A percentile compares a stretch with the other conserved stretches of the same genome.
These are phyloP conservation scores for Neospora caninum DNA, from an alignment of 169 alveolate genomes.

Conservation along the genomic window DNA sequence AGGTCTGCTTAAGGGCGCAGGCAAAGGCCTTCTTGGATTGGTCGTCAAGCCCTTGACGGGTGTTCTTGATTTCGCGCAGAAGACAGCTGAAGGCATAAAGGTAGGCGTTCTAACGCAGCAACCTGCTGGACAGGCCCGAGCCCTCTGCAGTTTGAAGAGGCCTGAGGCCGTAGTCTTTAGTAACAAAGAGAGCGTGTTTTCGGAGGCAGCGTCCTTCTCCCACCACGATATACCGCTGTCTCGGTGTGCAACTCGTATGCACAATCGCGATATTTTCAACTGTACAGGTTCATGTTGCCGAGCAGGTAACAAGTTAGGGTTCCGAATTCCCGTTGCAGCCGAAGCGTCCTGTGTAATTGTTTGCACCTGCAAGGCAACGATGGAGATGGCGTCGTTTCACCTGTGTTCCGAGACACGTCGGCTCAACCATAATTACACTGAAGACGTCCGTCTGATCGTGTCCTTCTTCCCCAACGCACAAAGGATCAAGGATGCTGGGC, in stretches of 20 bases:
- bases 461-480: too few species aligned
- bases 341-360: too few species aligned
- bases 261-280: too few species aligned
- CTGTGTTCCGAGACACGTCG: neutral
- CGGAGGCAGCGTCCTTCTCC: too few species aligned
- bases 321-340: too few species aligned
- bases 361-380: neutral
- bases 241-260: too few species aligned
- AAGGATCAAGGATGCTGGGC: too few species aligned
- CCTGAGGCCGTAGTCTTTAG: neutral
- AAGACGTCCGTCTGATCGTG: neutral
- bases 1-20: slow-evolving; percentile 75
- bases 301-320: too few species aligned
- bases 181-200: neutral
- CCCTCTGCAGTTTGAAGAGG: neutral
- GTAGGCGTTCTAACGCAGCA: neutral
- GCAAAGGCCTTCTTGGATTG: slow-evolving; percentile 77
- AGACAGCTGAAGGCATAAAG: slow-evolving; percentile 79
- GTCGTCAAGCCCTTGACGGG: slow-evolving; percentile 80
- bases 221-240: too few species aligned
- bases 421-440: neutral
- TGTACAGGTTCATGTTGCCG: too few species aligned
- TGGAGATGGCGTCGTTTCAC: neutral
- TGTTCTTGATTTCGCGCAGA: slow-evolving; percentile 78
- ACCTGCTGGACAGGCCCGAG: neutral